A percentile compares a stretch with the other conserved stretches of the same genome.
These are phyloP conservation scores for Tetrahymena elliotti DNA, from an alignment of 73 alveolate species.

Conservation along the genomic window DNA sequence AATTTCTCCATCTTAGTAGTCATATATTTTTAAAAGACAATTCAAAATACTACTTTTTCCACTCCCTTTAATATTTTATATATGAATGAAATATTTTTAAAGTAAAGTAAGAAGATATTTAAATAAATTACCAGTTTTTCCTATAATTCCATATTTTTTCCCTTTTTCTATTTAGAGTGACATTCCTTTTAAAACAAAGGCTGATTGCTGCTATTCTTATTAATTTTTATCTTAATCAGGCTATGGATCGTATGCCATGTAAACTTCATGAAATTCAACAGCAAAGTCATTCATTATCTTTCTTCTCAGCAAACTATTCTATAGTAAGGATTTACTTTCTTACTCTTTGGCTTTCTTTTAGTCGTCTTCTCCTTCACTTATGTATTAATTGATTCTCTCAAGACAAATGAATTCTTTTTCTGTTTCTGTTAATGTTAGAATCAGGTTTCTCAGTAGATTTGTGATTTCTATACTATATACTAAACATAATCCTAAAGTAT, in stretches of 20 bases:
- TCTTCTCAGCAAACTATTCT: not conserved
- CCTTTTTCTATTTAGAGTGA: slow-evolving; percentile 27
- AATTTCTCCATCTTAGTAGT: slow-evolving; percentile 41
- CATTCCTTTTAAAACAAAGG: slow-evolving; percentile 5
- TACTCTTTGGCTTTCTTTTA: not conserved
- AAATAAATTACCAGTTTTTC: slow-evolving; percentile 73
- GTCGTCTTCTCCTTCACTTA: slow-evolving; percentile 9
- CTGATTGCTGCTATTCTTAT: not conserved
- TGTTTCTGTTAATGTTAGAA: slow-evolving; percentile 24
- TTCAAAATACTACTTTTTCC: slow-evolving; percentile 73
- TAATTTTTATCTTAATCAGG: not conserved
- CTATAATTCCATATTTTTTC: slow-evolving; percentile 68
- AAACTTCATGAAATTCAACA: slow-evolving; percentile 28
- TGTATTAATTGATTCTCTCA: slow-evolving; percentile 30
- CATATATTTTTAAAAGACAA: slow-evolving; percentile 62
- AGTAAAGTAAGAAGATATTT: not conserved
- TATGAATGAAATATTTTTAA: not conserved
- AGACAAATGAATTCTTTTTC: slow-evolving; percentile 27
- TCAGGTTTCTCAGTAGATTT: slow-evolving; percentile 14
- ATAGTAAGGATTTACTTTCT: not conserved
- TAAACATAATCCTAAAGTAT: slow-evolving; percentile 28
- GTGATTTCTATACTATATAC: slow-evolving; percentile 25
- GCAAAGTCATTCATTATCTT: slow-evolving; percentile 4
- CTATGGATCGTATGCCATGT: slow-evolving; percentile 21
- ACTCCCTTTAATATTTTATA: not conserved